A percentile compares a stretch with the other conserved stretches of the same genome.
Evolutionary conservation across 306 rosid genomes (phyloP).

Genomic region (Ziziphus jujuba): DNA sequence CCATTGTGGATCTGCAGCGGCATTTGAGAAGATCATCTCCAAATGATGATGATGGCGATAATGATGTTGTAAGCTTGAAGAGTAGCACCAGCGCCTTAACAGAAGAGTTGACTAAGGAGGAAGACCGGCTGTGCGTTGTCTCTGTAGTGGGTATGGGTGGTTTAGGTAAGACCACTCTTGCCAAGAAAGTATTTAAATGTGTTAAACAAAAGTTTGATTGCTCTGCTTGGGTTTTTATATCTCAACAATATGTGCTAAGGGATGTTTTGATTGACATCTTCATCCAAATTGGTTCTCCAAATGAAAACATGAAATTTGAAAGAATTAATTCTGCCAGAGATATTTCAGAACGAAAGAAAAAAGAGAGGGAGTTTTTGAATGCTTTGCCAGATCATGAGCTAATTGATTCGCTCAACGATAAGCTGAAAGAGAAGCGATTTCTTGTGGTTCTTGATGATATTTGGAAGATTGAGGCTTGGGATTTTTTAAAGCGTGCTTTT

Average conservation of each 20-base stretch:
- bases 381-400: not conserved
- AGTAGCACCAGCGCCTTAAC: not conserved
- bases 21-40: constrained; percentile 32
- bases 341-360: not conserved
- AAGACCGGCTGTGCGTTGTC: not conserved
- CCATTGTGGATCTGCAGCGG: not conserved
- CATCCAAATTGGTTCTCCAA: constrained; percentile 1
- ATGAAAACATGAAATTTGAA: not conserved
- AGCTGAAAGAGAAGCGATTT: constrained; percentile 30
- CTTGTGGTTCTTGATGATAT: constrained; percentile 63
- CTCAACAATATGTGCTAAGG: too few species aligned
- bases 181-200: constrained; percentile 9
- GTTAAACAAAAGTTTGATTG: not conserved
- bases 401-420: not conserved
- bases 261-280: too few species aligned
- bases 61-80: not conserved
- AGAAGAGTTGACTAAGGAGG: not conserved
- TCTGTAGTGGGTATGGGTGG: constrained; percentile 27
- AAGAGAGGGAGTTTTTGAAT: not conserved
- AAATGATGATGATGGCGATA: too few species aligned
- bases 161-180: constrained; percentile 24
- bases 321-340: not conserved
- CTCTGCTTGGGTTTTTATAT: too few species aligned
- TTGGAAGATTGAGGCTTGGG: constrained; percentile 46
- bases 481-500: constrained; percentile 31